Conservation (phyloP, 129 eudicot species). For the Artemisia tridentata region DNA sequence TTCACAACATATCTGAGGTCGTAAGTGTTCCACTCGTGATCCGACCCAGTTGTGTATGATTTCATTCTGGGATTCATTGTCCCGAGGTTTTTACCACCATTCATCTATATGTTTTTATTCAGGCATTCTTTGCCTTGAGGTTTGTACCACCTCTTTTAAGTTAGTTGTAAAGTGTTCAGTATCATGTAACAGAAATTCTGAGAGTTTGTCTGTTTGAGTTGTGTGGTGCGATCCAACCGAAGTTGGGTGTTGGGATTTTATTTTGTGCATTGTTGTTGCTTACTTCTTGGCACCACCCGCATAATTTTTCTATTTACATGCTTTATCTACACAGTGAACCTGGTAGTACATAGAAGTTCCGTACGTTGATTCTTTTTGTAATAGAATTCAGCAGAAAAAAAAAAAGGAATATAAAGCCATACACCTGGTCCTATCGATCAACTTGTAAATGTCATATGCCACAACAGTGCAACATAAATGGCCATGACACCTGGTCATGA, state of each 20-base stretch:
- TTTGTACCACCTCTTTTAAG: conserved; percentile 10
- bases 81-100: conserved; percentile 12
- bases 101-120: neutral
- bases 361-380: neutral
- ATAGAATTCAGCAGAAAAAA: no score
- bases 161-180: conserved; percentile 23
- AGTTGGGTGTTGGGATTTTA: conserved; percentile 15
- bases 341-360: neutral
- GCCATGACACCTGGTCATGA: no score
- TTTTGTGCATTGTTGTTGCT: conserved; percentile 6
- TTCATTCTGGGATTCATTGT: conserved; percentile 13
- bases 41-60: neutral
- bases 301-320: neutral
- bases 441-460: no score
- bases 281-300: neutral
- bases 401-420: no score
- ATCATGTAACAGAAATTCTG: conserved; percentile 15
- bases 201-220: conserved; percentile 13
- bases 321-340: neutral
- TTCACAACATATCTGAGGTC: no score
- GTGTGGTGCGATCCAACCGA: conserved; percentile 9
- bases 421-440: no score
- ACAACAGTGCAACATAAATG: no score
- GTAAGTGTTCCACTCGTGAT: no score
- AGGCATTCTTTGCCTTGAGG: conserved; percentile 27